Evolutionary conservation across 2,329 filamentous ascomycete species (phyloP), one percentile per base, ranked within the genome.

Genomic region (Dothiorella sarmentorum): DNA sequence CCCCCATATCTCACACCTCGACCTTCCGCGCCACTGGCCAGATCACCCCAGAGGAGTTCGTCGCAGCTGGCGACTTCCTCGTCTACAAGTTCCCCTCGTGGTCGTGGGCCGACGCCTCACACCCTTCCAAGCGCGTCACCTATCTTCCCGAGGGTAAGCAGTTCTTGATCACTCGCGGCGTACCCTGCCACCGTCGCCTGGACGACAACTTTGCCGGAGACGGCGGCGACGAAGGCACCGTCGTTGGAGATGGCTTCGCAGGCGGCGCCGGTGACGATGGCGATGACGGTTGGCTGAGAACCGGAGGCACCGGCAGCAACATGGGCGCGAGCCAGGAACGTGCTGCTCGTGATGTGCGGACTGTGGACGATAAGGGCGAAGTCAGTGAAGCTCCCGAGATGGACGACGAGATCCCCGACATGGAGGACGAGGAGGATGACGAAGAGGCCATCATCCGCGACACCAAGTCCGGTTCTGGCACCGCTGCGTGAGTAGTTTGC

Each of bases 31-130:
- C 85, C 68, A 96, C 92, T 4, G 94, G 94, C 64, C 90, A 97
- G 78, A 94, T 99, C 76, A 97, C 93, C 0, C 93, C 93, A 17
- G 93, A 97, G 70, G 94, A 99, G 81, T 99, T 99, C 75, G 82
- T 97, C 52, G 88, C 89, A 3, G 94, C 94, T 3, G 94, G 94
- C 67, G 94, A 99, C 78, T 99, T 97, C 73, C 86, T 99, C 35
- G 92, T 96, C 69, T 96, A 95, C 85, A 97, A 97, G 80, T 99
- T 99, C 77, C 94, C 93, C 7, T 96, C 93, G 60, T 99, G 94
- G 94, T 89, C 90, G 51, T 99, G 94, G 94, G 86, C 89, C 64
- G 90, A 94, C 68, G 92, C 93, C 65, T 89, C 93, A 58, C 85
- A 86, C n/a, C 84, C 87, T 1, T 82, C 84, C 62, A 90, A 91